Evolutionary conservation across 2,329 filamentous ascomycete species (phyloP).

Genomic region (Orbilia blumenaviensis): DNA sequence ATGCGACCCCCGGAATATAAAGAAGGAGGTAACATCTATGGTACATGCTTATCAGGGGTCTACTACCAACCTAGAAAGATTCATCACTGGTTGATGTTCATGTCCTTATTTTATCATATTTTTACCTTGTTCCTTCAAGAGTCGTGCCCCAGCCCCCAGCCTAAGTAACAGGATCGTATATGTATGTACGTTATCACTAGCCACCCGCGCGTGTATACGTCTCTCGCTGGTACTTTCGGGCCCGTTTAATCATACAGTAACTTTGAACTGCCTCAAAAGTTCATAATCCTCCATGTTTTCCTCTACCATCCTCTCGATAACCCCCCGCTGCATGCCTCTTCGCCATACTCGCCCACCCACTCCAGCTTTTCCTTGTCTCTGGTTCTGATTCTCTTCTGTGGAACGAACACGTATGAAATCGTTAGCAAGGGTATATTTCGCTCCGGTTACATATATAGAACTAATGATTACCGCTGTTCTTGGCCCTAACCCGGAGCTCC

Average conservation of each 20-base stretch:
- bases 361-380: constrained; percentile 74
- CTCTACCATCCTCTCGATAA: constrained; percentile 76
- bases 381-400: constrained; percentile 67
- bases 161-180: neutral
- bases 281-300: constrained; percentile 79
- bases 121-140: too few species aligned
- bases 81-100: too few species aligned
- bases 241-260: constrained; percentile 65
- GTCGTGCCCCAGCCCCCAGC: too few species aligned
- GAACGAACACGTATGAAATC: neutral
- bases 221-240: constrained; percentile 7
- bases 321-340: constrained; percentile 73
- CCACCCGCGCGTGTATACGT: neutral
- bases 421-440: constrained; percentile 13
- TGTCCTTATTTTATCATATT: too few species aligned
- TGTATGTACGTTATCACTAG: neutral
- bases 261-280: constrained; percentile 80
- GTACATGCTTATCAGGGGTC: neutral
- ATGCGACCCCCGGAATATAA: neutral
- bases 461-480: constrained; percentile 66
- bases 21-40: neutral
- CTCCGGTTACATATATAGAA: neutral
- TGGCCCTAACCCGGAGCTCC: constrained; percentile 78
- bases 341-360: constrained; percentile 78
- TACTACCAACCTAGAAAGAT: neutral